phyloP scores from a whole-genome alignment of 2,329 filamentous ascomycete species.

The Fusarium sambucinum region DNA sequence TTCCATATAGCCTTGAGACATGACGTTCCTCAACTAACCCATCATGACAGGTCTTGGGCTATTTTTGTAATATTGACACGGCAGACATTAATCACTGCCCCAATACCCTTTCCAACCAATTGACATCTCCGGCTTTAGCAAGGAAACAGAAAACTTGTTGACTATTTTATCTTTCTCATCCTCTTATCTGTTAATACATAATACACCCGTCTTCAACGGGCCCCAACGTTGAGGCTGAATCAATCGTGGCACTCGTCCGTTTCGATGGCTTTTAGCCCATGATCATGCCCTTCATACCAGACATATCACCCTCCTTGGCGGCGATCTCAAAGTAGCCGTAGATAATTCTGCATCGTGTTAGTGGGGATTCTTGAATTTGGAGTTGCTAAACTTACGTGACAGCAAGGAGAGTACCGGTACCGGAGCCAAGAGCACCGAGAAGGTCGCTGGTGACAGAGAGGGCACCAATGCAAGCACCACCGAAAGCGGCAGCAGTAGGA shows the following conservation, averaged over 20 bases:
- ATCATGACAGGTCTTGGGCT: conserved; percentile 40
- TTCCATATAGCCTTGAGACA: conserved; percentile 25
- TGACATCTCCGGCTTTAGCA: conserved; percentile 42
- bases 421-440: conserved; percentile 93
- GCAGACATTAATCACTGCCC: conserved; percentile 43
- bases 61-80: conserved; percentile 43
- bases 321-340: conserved; percentile 99
- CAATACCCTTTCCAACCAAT: conserved; percentile 42
- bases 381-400: conserved; percentile 83
- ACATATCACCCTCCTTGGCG: conserved; percentile 96
- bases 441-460: conserved; percentile 96
- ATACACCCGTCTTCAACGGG: conserved; percentile 32
- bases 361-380: conserved; percentile 23
- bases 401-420: conserved; percentile 96
- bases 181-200: conserved; percentile 49
- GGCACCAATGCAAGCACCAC: conserved; percentile 98
- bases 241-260: conserved; percentile 37
- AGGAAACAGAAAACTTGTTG: conserved; percentile 48
- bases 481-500: conserved; percentile 96
- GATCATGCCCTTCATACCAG: conserved; percentile 80
- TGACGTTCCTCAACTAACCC: conserved; percentile 29
- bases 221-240: conserved; percentile 39
- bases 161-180: conserved; percentile 49
- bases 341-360: conserved; percentile 80
- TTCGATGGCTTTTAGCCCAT: conserved; percentile 67